Evolutionary conservation across 495 filamentous ascomycete genomes (phyloP).

Genomic region (Bacidia gigantensis): DNA sequence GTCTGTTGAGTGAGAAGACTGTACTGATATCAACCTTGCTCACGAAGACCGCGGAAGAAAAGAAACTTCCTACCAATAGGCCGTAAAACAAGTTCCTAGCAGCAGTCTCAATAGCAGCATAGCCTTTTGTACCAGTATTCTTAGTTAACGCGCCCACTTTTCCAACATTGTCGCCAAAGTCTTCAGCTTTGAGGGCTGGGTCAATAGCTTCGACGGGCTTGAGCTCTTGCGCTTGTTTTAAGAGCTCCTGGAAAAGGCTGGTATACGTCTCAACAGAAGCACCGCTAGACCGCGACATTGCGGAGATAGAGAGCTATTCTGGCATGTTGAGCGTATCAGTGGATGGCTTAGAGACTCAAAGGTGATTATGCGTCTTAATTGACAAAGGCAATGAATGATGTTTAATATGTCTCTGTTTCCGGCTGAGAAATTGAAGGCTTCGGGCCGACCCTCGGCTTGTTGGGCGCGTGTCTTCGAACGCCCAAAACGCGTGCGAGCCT

Average conservation of each 20-base stretch:
- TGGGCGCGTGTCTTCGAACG: not conserved
- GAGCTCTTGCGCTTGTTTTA: conserved; percentile 46
- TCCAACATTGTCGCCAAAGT: conserved; percentile 22
- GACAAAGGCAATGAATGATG: no score
- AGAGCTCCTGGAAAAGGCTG: conserved; percentile 42
- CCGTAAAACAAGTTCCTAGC: conserved; percentile 64
- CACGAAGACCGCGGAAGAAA: not conserved
- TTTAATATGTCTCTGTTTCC: no score
- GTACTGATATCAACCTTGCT: not conserved
- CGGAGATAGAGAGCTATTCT: not conserved
- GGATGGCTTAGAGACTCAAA: no score
- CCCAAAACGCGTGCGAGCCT: not conserved
- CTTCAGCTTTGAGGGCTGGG: conserved; percentile 52
- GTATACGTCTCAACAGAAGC: conserved; percentile 43
- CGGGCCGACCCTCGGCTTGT: not conserved
- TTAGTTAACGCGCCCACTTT: conserved; percentile 14
- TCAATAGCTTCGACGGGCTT: conserved; percentile 60
- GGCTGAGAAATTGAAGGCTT: not conserved
- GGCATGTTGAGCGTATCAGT: no score
- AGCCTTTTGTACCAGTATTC: conserved; percentile 18
- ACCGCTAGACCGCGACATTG: conserved; percentile 39
- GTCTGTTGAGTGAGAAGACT: conserved; percentile 59
- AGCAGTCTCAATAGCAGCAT: conserved; percentile 62
- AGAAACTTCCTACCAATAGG: conserved; percentile 44
- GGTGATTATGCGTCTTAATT: no score